Percentiles rank a stretch among this genome's conserved stretches.
These are phyloP conservation scores for Aspergillus calidoustus DNA, from an alignment of 2,329 filamentous ascomycete genomes.

Conservation along the genomic window DNA sequence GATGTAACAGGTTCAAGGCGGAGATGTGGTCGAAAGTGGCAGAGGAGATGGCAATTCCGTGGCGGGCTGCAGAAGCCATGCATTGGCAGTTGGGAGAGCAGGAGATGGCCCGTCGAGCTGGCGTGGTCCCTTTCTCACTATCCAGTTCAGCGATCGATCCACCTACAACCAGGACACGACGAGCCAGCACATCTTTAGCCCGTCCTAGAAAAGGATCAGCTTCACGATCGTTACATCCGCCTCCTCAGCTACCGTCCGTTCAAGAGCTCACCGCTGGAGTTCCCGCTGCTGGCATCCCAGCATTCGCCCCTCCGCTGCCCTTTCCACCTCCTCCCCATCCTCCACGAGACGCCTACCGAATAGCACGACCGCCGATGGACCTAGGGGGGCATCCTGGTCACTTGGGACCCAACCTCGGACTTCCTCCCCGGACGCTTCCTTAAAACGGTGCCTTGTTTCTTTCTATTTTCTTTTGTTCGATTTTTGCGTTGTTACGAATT, in stretches of 20 bases:
- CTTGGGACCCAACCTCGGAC: conserved; percentile 36
- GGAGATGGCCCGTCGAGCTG: conserved; percentile 92
- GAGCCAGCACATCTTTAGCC: conserved; percentile 45
- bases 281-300: conserved; percentile 51
- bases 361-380: conserved; percentile 35
- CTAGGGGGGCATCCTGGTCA: conserved; percentile 37
- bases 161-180: conserved; percentile 39
- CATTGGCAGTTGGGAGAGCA: conserved; percentile 94
- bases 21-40: conserved; percentile 98
- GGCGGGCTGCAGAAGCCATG: conserved; percentile 96
- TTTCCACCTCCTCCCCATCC: conserved; percentile 37
- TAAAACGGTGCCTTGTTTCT: conserved; percentile 27
- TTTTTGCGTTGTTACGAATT: conserved; percentile 39
- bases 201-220: conserved; percentile 46
- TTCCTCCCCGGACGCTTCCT: conserved; percentile 43
- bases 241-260: conserved; percentile 48
- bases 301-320: conserved; percentile 45
- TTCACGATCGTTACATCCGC: conserved; percentile 40
- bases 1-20: conserved; percentile 76
- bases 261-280: conserved; percentile 53
- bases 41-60: conserved; percentile 92
- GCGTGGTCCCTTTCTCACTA: conserved; percentile 81
- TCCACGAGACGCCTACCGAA: conserved; percentile 42
- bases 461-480: conserved; percentile 19
- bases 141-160: conserved; percentile 62